Conservation (phyloP, 352 stramenopile species). For the Aphanomyces euteiches region DNA sequence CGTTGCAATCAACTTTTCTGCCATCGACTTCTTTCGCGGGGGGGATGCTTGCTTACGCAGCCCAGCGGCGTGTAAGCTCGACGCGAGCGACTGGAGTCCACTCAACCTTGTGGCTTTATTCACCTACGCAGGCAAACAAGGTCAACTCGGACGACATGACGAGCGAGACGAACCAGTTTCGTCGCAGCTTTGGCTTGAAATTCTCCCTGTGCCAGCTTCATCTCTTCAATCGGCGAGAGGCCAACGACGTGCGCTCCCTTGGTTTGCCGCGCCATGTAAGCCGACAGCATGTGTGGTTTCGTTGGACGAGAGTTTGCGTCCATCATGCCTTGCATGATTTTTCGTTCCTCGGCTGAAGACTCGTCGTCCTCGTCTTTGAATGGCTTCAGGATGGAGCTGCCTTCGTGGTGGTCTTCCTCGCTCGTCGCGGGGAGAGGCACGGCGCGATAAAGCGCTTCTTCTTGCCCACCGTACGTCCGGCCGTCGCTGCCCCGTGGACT, state of each 20-base stretch:
- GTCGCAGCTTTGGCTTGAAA: constrained; percentile 61
- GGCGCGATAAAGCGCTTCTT: neutral
- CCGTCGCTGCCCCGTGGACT: neutral
- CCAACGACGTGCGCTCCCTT: constrained; percentile 63
- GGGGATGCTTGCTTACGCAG: too few relatives aligned
- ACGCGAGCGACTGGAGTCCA: neutral
- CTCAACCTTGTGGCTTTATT: too few relatives aligned
- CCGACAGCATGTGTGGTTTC: constrained; percentile 32
- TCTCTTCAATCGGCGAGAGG: constrained; percentile 77
- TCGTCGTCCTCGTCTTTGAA: constrained; percentile 5
- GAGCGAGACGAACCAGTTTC: neutral
- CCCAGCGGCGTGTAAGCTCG: too few relatives aligned
- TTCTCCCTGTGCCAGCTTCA: constrained; percentile 77
- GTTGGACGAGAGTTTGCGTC: neutral
- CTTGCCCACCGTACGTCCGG: neutral
- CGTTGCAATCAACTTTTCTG: neutral
- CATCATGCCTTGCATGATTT: neutral
- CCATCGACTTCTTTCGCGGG: constrained; percentile 2
- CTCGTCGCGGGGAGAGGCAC: neutral
- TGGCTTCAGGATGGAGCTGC: too few relatives aligned
- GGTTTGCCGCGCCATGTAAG: constrained; percentile 73
- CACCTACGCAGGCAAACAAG: too few relatives aligned
- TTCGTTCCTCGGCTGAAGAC: neutral
- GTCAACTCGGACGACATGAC: too few relatives aligned
- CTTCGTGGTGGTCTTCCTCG: neutral